phyloP scores from a whole-genome alignment of 345 rosid genomes.

The Durio zibethinus region DNA sequence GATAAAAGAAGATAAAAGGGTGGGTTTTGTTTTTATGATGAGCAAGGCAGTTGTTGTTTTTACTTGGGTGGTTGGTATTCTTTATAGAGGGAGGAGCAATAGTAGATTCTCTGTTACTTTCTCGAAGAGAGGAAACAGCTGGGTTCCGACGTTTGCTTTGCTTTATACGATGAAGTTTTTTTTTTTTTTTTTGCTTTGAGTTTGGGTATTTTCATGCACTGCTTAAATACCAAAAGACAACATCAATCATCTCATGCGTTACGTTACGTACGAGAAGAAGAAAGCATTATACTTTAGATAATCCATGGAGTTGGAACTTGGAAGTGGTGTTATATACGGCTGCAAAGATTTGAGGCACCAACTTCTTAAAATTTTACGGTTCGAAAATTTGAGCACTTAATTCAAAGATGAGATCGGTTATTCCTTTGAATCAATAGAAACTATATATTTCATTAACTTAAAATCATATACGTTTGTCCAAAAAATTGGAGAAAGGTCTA shows the following conservation, averaged over 20 bases:
- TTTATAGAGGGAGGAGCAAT: conserved; percentile 38
- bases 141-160: conserved; percentile 36
- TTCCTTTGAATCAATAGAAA: no score
- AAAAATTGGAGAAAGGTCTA: no score
- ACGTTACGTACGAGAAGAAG: conserved; percentile 21
- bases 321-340: not conserved
- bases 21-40: not conserved
- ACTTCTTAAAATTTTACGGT: no score
- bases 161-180: conserved; percentile 37
- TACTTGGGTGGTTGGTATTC: conserved; percentile 23
- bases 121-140: conserved; percentile 33
- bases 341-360: not conserved
- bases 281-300: conserved; percentile 16
- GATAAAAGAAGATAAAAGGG: not conserved
- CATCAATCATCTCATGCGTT: conserved; percentile 10
- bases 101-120: conserved; percentile 43
- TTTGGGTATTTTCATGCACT: conserved; percentile 54
- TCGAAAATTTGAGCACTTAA: no score
- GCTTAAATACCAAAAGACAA: conserved; percentile 14
- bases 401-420: no score
- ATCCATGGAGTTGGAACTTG: conserved; percentile 3
- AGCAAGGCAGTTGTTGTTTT: conserved; percentile 21
- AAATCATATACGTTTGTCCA: no score
- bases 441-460: no score
- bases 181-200: conserved; percentile 26